Percentiles rank a stretch among this genome's conserved stretches.
phyloP scores from a whole-genome alignment of 2,329 filamentous ascomycete species.

The Lecanicillium sp. region DNA sequence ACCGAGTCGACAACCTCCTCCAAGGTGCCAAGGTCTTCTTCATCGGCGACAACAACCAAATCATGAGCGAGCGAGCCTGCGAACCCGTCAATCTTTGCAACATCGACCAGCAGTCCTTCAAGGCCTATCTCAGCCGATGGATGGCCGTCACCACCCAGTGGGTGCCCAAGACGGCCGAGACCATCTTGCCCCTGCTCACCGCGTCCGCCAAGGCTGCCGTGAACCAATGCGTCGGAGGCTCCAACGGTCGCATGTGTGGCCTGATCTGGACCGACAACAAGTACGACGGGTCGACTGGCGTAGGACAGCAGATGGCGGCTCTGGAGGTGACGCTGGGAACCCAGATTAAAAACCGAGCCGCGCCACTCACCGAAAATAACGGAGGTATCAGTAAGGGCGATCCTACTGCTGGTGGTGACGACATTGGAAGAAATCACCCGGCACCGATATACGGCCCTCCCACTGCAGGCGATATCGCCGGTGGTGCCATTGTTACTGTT shows the following conservation, averaged over 20 bases:
- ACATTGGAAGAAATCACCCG: constrained; percentile 31
- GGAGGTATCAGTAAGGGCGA: constrained; percentile 51
- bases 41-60: constrained; percentile 36
- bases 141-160: constrained; percentile 55
- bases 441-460: constrained; percentile 20
- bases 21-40: constrained; percentile 49
- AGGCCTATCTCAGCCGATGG: constrained; percentile 55
- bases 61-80: constrained; percentile 61
- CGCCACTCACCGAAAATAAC: constrained; percentile 38
- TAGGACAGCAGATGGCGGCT: constrained; percentile 65
- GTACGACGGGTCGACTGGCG: constrained; percentile 53
- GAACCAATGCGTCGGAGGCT: constrained; percentile 48
- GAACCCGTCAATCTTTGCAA: constrained; percentile 55
- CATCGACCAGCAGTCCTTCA: constrained; percentile 55
- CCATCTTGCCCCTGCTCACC: constrained; percentile 44
- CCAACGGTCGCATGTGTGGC: constrained; percentile 51
- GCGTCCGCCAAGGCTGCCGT: constrained; percentile 51
- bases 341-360: constrained; percentile 37
- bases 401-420: constrained; percentile 36
- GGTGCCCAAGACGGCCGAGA: constrained; percentile 49
- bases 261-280: constrained; percentile 48
- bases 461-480: constrained; percentile 56
- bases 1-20: constrained; percentile 49
- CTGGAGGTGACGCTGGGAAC: constrained; percentile 58
- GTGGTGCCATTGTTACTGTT: constrained; percentile 58